Evolutionary conservation across 441 rosid species (phyloP).

Genomic region (Syzygium syzygioides): DNA sequence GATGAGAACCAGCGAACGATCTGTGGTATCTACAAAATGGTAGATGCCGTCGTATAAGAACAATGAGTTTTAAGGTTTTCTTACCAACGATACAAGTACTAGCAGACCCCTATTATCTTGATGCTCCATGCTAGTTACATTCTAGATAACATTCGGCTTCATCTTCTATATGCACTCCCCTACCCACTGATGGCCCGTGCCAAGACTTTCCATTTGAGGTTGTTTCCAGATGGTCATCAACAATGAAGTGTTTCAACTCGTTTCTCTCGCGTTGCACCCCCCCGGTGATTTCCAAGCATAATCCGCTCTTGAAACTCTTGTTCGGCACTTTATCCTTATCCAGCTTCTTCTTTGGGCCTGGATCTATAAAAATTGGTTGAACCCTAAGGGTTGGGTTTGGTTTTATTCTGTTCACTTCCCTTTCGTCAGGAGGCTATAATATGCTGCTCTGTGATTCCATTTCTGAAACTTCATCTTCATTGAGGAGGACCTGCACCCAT

Average conservation of each 20-base stretch:
- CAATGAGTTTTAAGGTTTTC: neutral
- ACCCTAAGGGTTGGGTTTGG: constrained; percentile 67
- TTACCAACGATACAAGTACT: neutral
- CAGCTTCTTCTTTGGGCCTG: constrained; percentile 44
- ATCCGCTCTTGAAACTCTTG: constrained; percentile 29
- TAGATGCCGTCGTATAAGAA: no score
- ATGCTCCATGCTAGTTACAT: constrained; percentile 6
- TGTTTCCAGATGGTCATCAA: constrained; percentile 23
- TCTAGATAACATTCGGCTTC: constrained; percentile 31
- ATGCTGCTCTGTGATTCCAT: constrained; percentile 58
- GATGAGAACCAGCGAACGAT: neutral
- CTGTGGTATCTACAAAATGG: neutral
- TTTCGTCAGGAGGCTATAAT: constrained; percentile 49
- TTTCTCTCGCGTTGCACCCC: constrained; percentile 84
- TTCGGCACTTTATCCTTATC: constrained; percentile 33
- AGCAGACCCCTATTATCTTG: neutral
- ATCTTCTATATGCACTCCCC: constrained; percentile 18
- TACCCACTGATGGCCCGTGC: constrained; percentile 9
- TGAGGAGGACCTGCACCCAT: constrained; percentile 52
- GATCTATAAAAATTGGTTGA: constrained; percentile 67
- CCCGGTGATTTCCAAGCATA: constrained; percentile 74
- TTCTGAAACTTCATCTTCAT: constrained; percentile 69
- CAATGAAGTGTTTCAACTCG: constrained; percentile 40
- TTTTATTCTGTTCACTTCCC: constrained; percentile 58
- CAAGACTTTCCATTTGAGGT: constrained; percentile 9